A percentile compares a stretch with the other conserved stretches of the same genome.
Evolutionary conservation across 129 eudicot genomes (phyloP).

Genomic region (Logfia minima): DNA sequence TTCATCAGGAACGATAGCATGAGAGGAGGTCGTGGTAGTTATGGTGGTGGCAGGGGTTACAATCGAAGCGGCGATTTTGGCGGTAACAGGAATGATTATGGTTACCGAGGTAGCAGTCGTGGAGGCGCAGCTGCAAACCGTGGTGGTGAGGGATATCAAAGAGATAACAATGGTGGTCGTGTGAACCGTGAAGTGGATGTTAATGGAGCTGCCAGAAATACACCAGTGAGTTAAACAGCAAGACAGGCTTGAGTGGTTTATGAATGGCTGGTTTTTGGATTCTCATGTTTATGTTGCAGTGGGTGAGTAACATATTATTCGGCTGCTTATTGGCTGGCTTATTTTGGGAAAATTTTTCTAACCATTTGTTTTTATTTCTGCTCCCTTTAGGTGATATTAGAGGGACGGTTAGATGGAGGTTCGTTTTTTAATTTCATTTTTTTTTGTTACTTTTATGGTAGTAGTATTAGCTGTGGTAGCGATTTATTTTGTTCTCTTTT

Average conservation of each 20-base stretch:
- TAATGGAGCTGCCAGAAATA: slow-evolving; percentile 46
- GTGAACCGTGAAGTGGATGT: slow-evolving; percentile 50
- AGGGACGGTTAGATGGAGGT: slow-evolving; percentile 26
- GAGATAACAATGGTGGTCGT: slow-evolving; percentile 56
- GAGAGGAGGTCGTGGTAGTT: slow-evolving; percentile 88
- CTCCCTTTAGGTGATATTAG: slow-evolving; percentile 24
- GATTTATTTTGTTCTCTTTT: neutral
- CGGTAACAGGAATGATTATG: slow-evolving; percentile 52
- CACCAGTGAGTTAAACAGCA: slow-evolving; percentile 43
- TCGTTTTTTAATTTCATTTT: neutral
- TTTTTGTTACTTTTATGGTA: slow-evolving; percentile 5
- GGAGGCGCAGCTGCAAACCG: slow-evolving; percentile 53
- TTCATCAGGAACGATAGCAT: slow-evolving; percentile 58
- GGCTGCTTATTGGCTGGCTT: slow-evolving; percentile 15
- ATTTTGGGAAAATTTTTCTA: slow-evolving; percentile 2
- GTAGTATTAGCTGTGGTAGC: slow-evolving; percentile 14
- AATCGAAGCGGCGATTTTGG: slow-evolving; percentile 57
- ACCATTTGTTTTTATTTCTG: slow-evolving; percentile 11
- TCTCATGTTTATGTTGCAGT: slow-evolving; percentile 16
- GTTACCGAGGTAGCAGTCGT: slow-evolving; percentile 54
- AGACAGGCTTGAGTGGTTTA: slow-evolving; percentile 36
- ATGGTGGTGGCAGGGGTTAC: slow-evolving; percentile 62
- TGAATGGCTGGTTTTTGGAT: slow-evolving; percentile 13
- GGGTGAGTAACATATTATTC: slow-evolving; percentile 24
- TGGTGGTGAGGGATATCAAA: slow-evolving; percentile 55